These are phyloP conservation scores for Isoetes engelmannii DNA, from an alignment of 83 land plant species.

Conservation along the genomic window DNA sequence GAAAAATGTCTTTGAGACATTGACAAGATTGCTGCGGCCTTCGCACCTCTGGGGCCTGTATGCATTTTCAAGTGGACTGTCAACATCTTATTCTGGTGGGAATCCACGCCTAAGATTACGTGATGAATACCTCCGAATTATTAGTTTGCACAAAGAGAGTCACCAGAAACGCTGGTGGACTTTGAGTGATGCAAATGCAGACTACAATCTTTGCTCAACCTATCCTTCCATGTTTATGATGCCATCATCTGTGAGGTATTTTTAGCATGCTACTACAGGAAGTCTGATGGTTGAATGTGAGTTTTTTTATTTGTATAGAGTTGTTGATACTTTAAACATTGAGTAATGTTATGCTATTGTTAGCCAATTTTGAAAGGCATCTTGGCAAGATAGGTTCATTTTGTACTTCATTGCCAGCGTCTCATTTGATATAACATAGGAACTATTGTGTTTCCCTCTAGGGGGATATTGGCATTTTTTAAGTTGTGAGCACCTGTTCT, in stretches of 20 bases:
- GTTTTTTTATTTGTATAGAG: background rate
- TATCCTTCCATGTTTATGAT: slow-evolving; percentile 79
- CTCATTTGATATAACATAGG: too few species aligned
- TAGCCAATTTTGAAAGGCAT: too few species aligned
- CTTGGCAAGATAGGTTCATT: too few species aligned
- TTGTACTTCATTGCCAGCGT: too few species aligned
- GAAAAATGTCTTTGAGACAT: slow-evolving; percentile 56
- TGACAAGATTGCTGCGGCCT: slow-evolving; percentile 55
- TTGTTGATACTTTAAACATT: background rate
- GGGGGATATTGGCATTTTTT: too few species aligned
- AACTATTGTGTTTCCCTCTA: too few species aligned
- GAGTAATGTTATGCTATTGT: too few species aligned
- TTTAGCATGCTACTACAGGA: background rate
- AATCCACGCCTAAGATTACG: slow-evolving; percentile 61
- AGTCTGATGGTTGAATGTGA: background rate
- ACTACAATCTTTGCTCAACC: slow-evolving; percentile 63
- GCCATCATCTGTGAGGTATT: slow-evolving; percentile 61
- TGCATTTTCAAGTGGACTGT: slow-evolving; percentile 52
- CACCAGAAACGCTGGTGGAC: slow-evolving; percentile 52
- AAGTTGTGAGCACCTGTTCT: too few species aligned
- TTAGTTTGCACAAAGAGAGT: slow-evolving; percentile 26
- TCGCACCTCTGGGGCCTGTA: slow-evolving; percentile 71
- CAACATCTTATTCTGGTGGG: slow-evolving; percentile 30
- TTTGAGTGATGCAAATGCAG: slow-evolving; percentile 57
- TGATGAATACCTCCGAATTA: slow-evolving; percentile 70